Base-by-base conservation (phyloP, 225 moss, liverwort and hornwort species). In the Polytrichum formosum region DNA sequence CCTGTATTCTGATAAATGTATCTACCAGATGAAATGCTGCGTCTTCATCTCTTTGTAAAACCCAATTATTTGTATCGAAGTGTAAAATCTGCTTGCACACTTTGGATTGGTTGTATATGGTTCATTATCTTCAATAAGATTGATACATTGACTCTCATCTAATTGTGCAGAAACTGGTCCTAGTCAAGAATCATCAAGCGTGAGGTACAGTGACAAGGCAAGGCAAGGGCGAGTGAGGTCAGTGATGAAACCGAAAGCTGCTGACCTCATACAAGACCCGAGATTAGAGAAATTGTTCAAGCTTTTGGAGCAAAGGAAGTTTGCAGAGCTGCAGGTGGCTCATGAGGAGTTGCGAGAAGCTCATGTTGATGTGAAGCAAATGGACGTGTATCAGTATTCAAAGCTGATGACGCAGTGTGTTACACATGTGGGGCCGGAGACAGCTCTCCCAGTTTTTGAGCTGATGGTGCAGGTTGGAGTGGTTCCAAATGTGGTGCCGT, bases 391-490 rank as follows among this genome's bases (percentile, higher is more conserved):
- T 60, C 7, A 70, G 18, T 89, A 89, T 62, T 73, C 89, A 28
- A 80, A 81, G 23, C 76, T 89, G 30, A 83, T 89, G 85, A 85
- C 89, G 1, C 81, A 67, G 63, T 89, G 89, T 66, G 80, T 83
- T 2, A 80, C 64, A 70, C 70, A 66, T 16, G 72, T 78, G 53
- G 89, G 89, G n/a, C 80, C 80, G 5, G 83, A 86, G 65, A 80
- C 81, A 28, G 89, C 83, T 8, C 75, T 86, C 25, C 89, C 86
- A 28, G 29, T 89, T 27, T 86, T 89, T 76, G 76, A 81, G 74
- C 80, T 83, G 26, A 89, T 89, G 86, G 25, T 73, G 70, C 62
- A 86, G 69, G 83, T 86, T 70, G 83, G 89, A 66, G 86, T 89
- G 26, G 83, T 74, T 64, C 83, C 77, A 8, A 83, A 89, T 77